Percentiles rank a stretch among this genome's conserved stretches.
Conservation (phyloP, 2,329 filamentous ascomycete species). For the Orbilia blumenaviensis region DNA sequence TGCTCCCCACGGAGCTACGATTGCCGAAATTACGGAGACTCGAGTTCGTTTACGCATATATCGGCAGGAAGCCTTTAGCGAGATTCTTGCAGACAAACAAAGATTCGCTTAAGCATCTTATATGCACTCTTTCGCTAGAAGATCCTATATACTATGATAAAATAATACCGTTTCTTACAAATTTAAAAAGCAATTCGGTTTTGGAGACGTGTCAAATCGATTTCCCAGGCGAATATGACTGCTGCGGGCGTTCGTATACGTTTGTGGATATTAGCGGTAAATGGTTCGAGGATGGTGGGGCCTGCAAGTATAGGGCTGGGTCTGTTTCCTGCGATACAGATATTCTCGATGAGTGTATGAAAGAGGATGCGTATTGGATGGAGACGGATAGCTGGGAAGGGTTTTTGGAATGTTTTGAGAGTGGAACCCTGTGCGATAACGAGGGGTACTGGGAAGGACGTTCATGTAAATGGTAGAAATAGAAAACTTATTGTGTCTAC, state of each 20-base stretch:
- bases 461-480: too few relatives aligned
- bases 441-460: too few relatives aligned
- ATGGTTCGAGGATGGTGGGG: neutral
- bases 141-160: neutral
- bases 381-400: neutral
- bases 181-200: neutral
- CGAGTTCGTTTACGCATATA: neutral
- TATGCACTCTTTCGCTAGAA: neutral
- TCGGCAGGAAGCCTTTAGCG: neutral
- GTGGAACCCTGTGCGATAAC: too few relatives aligned
- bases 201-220: too few relatives aligned
- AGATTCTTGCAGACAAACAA: conserved; percentile 13
- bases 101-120: conserved; percentile 8
- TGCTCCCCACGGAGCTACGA: neutral
- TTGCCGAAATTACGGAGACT: conserved; percentile 1
- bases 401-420: conserved; percentile 27
- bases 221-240: too few relatives aligned
- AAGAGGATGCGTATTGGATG: neutral
- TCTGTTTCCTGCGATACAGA: too few relatives aligned
- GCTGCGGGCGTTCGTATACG: neutral
- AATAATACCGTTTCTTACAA: neutral
- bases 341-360: too few relatives aligned
- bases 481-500: too few relatives aligned
- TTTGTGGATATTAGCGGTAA: neutral
- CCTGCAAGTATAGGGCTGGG: conserved; percentile 15